phyloP scores from a whole-genome alignment of 371 early-diverging fungal species.

The Mucor mucedo region DNA sequence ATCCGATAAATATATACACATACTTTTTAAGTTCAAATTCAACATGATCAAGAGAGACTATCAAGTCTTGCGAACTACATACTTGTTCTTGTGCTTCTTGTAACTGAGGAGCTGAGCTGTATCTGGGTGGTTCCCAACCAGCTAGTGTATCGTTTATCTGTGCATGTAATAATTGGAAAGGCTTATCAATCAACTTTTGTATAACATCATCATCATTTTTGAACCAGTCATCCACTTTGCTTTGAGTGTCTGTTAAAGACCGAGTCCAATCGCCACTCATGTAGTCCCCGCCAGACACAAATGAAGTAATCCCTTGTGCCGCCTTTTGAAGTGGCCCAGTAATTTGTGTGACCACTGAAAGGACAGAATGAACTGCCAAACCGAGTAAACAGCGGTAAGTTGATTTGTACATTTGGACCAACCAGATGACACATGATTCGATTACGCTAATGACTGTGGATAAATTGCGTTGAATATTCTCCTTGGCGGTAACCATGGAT shows the following conservation, averaged over 20 bases:
- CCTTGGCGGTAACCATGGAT: conserved; percentile 19
- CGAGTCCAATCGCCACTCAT: conserved; percentile 26
- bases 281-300: neutral
- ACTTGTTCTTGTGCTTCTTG: neutral
- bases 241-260: conserved; percentile 25
- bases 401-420: conserved; percentile 41
- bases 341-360: conserved; percentile 29
- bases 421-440: conserved; percentile 32
- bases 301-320: conserved; percentile 26
- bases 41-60: neutral
- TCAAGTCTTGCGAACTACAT: conserved; percentile 1
- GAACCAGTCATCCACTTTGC: conserved; percentile 36
- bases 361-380: conserved; percentile 33
- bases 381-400: conserved; percentile 44
- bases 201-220: conserved; percentile 21
- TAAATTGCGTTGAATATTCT: conserved; percentile 29
- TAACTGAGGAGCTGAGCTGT: neutral
- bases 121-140: conserved; percentile 14
- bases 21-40: conserved; percentile 1
- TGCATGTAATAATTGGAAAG: conserved; percentile 29
- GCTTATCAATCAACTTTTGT: conserved; percentile 19
- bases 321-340: conserved; percentile 36
- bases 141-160: conserved; percentile 28
- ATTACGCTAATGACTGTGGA: conserved; percentile 13
- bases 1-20: conserved; percentile 4